Percentiles rank a stretch among this genome's conserved stretches.
Conservation (phyloP, 2,329 filamentous ascomycete species). For the Colletotrichum karsti region DNA sequence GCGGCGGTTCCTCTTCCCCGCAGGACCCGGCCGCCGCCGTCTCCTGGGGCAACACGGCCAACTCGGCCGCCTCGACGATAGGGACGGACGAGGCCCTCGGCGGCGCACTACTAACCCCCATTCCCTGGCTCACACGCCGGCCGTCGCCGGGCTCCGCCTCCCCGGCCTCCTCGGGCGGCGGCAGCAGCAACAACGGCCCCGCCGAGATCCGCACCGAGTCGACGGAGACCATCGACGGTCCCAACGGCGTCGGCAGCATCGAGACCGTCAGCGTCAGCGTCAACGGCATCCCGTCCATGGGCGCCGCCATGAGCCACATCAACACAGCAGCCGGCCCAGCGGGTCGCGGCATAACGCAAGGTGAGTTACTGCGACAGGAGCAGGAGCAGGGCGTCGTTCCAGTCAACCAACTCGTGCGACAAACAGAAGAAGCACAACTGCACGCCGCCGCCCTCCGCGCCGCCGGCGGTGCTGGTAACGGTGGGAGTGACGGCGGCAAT, state of each 20-base stretch:
- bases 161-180: slow-evolving; percentile 14
- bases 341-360: slow-evolving; percentile 75
- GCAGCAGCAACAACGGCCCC: slow-evolving; percentile 23
- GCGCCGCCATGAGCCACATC: slow-evolving; percentile 41
- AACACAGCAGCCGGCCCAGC: slow-evolving; percentile 30
- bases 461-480: slow-evolving; percentile 28
- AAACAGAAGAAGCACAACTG: slow-evolving; percentile 31
- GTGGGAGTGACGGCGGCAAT: neutral
- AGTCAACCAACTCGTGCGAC: slow-evolving; percentile 64
- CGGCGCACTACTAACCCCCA: slow-evolving; percentile 90
- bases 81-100: slow-evolving; percentile 91
- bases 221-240: slow-evolving; percentile 83
- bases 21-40: slow-evolving; percentile 47
- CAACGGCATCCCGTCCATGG: slow-evolving; percentile 71
- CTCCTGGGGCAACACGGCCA: slow-evolving; percentile 57
- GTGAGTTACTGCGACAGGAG: slow-evolving; percentile 86
- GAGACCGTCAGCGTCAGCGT: slow-evolving; percentile 83
- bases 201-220: slow-evolving; percentile 74
- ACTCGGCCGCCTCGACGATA: slow-evolving; percentile 53
- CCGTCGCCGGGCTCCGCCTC: slow-evolving; percentile 32
- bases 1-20: neutral
- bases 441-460: slow-evolving; percentile 23
- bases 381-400: slow-evolving; percentile 84
- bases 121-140: slow-evolving; percentile 79
- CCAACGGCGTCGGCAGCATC: slow-evolving; percentile 80